These are phyloP conservation scores for Arctostaphylos glauca DNA, from an alignment of 148 eudicot species.

Conservation along the genomic window DNA sequence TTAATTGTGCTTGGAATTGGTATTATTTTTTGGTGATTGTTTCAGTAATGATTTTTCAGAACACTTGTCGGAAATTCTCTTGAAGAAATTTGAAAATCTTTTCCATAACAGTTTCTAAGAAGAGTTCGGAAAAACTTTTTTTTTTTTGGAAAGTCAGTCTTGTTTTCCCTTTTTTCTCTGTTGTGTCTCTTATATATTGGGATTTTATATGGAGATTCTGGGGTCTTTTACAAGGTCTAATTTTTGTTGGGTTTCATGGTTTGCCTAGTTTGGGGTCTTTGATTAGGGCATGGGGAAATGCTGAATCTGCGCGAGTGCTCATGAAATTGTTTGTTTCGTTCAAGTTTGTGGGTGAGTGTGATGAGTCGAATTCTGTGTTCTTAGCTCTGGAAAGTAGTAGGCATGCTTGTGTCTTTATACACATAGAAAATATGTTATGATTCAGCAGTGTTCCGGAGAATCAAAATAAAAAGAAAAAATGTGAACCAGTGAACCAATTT, in stretches of 20 bases:
- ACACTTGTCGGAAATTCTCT: background rate
- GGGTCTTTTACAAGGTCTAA: background rate
- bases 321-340: background rate
- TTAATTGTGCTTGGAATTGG: background rate
- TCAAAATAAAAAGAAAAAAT: background rate
- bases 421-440: background rate
- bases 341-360: background rate
- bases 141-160: background rate
- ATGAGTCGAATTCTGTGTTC: background rate
- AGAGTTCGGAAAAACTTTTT: no score
- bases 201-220: background rate
- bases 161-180: background rate
- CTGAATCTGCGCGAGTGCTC: background rate
- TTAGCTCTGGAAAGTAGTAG: background rate
- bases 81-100: background rate
- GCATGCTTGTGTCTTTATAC: background rate
- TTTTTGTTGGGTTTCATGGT: background rate
- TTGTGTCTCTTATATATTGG: background rate
- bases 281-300: background rate
- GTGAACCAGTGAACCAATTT: background rate
- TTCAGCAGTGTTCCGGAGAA: background rate
- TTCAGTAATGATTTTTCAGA: background rate
- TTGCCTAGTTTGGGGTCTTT: background rate
- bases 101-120: no score
- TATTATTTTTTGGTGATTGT: background rate